A percentile compares a stretch with the other conserved stretches of the same genome.
Evolutionary conservation across 306 rosid species (phyloP).

Genomic region (Calophaca sinica): DNA sequence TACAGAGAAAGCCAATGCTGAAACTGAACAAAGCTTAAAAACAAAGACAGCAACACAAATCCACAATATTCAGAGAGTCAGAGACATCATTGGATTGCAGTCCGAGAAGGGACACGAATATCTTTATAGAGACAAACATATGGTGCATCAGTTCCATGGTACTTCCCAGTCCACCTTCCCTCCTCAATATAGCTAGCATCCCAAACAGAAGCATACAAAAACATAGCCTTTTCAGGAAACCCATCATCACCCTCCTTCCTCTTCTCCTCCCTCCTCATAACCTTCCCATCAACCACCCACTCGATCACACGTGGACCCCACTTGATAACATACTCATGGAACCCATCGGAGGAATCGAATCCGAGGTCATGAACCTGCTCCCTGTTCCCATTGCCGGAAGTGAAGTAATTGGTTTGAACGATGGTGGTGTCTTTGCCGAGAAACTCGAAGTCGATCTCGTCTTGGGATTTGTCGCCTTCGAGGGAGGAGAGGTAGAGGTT

Average conservation of each 20-base stretch:
- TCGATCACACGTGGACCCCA: conserved; percentile 57
- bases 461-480: conserved; percentile 70
- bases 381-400: conserved; percentile 52
- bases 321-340: conserved; percentile 59
- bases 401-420: conserved; percentile 60
- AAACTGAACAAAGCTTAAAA: too few species aligned
- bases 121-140: conserved; percentile 72
- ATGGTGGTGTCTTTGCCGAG: conserved; percentile 58
- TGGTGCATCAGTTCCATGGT: conserved; percentile 59
- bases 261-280: conserved; percentile 58
- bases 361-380: conserved; percentile 58
- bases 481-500: conserved; percentile 72
- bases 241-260: conserved; percentile 49
- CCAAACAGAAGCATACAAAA: conserved; percentile 72
- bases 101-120: conserved; percentile 55
- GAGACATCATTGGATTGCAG: conserved; percentile 31
- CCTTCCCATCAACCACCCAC: conserved; percentile 68
- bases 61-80: background rate
- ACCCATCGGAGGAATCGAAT: conserved; percentile 62
- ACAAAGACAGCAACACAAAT: background rate
- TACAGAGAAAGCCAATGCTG: too few species aligned
- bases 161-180: conserved; percentile 67
- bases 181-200: conserved; percentile 61
- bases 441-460: conserved; percentile 79
- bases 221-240: conserved; percentile 63